Conservation (phyloP, 139 green algal genomes). For the Coelastrella sp. region DNA sequence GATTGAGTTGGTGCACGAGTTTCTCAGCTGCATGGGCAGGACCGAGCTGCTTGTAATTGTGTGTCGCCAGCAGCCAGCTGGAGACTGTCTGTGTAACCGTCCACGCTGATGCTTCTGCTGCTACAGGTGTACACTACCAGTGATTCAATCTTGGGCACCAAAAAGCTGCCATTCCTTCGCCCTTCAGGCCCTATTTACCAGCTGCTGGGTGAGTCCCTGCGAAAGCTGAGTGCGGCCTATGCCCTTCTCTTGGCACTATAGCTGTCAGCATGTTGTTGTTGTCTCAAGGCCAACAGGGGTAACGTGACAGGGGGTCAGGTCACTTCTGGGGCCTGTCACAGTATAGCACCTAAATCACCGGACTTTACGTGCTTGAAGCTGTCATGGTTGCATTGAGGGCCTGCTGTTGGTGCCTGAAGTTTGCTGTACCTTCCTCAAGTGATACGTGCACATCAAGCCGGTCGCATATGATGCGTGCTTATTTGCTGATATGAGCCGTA, state of each 20-base stretch:
- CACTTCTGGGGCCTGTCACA: too few species aligned
- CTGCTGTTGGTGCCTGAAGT: too few species aligned
- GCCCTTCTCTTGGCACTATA: background rate
- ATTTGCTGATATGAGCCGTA: background rate
- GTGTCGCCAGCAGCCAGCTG: background rate
- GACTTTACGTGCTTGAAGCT: too few species aligned
- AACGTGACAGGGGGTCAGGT: too few species aligned
- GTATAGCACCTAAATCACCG: too few species aligned
- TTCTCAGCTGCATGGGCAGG: too few species aligned
- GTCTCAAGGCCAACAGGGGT: too few species aligned
- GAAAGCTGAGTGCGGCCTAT: background rate
- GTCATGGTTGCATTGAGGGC: too few species aligned
- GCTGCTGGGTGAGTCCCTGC: slow-evolving; percentile 65
- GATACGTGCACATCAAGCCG: too few species aligned
- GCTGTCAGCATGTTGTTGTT: background rate
- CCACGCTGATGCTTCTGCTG: background rate
- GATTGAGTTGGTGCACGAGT: too few species aligned
- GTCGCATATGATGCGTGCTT: background rate
- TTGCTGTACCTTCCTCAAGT: too few species aligned
- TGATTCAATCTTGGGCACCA: slow-evolving; percentile 81
- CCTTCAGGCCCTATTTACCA: slow-evolving; percentile 90
- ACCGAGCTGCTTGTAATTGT: background rate
- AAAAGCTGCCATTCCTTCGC: slow-evolving; percentile 71
- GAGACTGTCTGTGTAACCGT: background rate
- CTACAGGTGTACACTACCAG: slow-evolving; percentile 92